Evolutionary conservation across 2,329 filamentous ascomycete genomes (phyloP).

Genomic region (Neonectria ditissima): DNA sequence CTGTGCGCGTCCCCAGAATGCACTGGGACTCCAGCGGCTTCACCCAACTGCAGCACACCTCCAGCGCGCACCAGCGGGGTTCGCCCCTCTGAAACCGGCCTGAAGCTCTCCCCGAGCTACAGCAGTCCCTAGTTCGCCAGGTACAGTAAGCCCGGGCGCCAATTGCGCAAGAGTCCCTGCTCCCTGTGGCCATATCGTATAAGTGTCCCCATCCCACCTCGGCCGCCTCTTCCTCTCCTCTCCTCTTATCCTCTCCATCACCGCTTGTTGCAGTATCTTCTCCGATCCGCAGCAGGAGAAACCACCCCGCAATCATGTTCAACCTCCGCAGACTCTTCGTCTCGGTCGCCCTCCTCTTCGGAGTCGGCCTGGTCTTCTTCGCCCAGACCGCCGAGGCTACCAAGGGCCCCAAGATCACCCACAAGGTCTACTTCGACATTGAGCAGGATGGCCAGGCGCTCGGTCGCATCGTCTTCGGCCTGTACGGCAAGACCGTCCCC

Average conservation of each 20-base stretch:
- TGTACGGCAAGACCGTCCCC: conserved; percentile 89
- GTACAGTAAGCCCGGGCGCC: conserved; percentile 27
- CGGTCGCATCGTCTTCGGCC: conserved; percentile 82
- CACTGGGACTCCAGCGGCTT: background rate
- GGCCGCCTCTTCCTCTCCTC: conserved; percentile 26
- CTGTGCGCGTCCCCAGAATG: background rate
- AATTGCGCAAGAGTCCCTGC: conserved; percentile 39
- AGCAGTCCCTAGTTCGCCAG: conserved; percentile 1
- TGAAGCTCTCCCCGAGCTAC: conserved; percentile 35
- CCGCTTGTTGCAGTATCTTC: conserved; percentile 27
- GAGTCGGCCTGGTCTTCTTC: conserved; percentile 80
- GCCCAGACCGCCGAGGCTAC: conserved; percentile 78
- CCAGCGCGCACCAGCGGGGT: conserved; percentile 23
- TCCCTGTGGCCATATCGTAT: conserved; percentile 37
- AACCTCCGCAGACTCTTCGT: conserved; percentile 77
- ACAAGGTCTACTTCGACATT: conserved; percentile 94
- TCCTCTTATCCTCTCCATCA: conserved; percentile 26
- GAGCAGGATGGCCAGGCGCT: conserved; percentile 78
- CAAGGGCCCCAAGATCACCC: conserved; percentile 94
- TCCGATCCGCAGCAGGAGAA: conserved; percentile 29
- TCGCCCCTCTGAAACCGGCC: conserved; percentile 38
- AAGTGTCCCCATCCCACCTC: conserved; percentile 41
- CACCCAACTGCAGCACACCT: conserved; percentile 9
- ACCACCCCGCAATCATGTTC: conserved; percentile 71
- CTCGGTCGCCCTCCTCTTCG: conserved; percentile 77